phyloP scores from a whole-genome alignment of 106 monocot species.

The Dendrobium chrysotoxum region DNA sequence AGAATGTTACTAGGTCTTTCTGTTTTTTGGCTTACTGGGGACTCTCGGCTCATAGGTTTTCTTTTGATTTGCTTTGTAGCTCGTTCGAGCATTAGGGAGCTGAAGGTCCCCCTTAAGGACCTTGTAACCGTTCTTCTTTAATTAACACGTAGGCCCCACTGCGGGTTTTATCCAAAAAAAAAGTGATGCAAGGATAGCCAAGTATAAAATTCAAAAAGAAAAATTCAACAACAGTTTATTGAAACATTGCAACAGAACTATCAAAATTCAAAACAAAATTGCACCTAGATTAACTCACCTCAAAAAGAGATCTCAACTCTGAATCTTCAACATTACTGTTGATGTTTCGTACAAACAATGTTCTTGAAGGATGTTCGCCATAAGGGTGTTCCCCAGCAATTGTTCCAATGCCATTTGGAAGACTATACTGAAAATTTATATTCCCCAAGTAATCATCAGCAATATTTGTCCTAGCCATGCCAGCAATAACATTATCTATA shows the following conservation, averaged over 20 bases:
- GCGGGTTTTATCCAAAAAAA: too few relatives aligned
- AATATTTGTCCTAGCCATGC: conserved; percentile 43
- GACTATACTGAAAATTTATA: conserved; percentile 34
- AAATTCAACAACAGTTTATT: neutral
- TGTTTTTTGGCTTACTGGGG: too few relatives aligned
- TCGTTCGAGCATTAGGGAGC: too few relatives aligned
- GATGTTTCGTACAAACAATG: conserved; percentile 83
- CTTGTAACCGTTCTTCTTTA: too few relatives aligned
- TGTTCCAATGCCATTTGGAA: conserved; percentile 56
- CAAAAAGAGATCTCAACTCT: conserved; percentile 69
- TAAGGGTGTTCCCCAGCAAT: conserved; percentile 82
- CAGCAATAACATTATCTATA: conserved; percentile 27
- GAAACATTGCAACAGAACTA: neutral
- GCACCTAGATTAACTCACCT: conserved; percentile 28
- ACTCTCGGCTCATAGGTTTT: too few relatives aligned
- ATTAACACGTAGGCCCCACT: too few relatives aligned
- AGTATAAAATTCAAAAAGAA: neutral
- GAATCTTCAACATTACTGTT: conserved; percentile 93
- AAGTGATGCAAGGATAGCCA: too few relatives aligned
- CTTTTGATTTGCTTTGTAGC: too few relatives aligned
- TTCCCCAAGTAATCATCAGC: conserved; percentile 41
- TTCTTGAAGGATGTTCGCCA: conserved; percentile 94
- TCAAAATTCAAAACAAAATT: neutral
- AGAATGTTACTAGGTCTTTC: too few relatives aligned
- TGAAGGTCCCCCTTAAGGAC: too few relatives aligned